Evolutionary conservation across 2,329 filamentous ascomycete species (phyloP), one percentile per base, ranked within the genome.

Genomic region (Escovopsis sp.): DNA sequence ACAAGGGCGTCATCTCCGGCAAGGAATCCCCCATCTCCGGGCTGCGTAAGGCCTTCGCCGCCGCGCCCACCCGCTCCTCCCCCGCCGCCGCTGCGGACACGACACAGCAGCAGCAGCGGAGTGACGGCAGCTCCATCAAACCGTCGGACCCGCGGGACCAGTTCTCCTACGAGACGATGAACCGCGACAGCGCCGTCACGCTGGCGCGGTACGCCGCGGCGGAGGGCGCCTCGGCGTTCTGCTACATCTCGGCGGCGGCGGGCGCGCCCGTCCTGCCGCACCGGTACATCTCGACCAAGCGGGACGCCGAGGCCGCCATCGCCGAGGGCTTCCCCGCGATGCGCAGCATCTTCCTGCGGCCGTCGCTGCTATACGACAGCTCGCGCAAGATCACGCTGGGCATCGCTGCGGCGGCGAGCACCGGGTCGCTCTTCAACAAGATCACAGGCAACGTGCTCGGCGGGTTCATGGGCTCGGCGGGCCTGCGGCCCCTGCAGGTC

Each of bases 131-230:
- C 47, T 70, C 74, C 46, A 70, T 88, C 50, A 70, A 72, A 50
- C 72, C 79, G 1, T 69, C 77, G 40, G 79, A 84, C 58, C 72
- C 67, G 37, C 77, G 79, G 51, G 79, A 79, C 24, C 83, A 91
- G 62, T 70, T 94, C 53, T 95, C 89, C 14, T 98, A 98, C 66
- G 91, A 96, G 66, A 71, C 87, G 46, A 95, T 98, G 86, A 98
- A 98, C 65, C 76, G 91, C 43, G 89, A 96, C 64, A 76, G 69
- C 65, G 89, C 89, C 38, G 76, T 96, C 46, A 74, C 81, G 42
- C 71, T 95, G 12, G 91, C 89, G 12, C 77, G 81, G 54, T 84
- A 89, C 57, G 79, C 87, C 2, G 71, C 72, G 24, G 65, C 65
- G 30, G 74, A 76, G 45, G 70, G 76, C 31, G 79, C 81, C 12